Evolutionary conservation across 2,329 filamentous ascomycete species (phyloP).

Genomic region (Scolecobasidium constrictum): DNA sequence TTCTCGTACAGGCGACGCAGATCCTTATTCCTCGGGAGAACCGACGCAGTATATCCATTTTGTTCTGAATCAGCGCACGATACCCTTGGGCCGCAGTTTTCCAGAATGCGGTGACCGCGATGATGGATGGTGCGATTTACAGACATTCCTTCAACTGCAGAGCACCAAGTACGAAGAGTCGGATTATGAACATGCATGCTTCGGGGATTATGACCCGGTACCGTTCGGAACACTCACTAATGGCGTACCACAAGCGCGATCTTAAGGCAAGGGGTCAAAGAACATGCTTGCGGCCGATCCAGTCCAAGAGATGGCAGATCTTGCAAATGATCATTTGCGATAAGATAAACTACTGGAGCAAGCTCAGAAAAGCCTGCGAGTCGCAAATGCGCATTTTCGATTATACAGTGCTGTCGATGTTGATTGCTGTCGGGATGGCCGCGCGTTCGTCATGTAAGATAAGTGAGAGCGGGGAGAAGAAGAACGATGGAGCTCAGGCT

Average conservation of each 20-base stretch:
- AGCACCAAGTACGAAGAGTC: slow-evolving; percentile 47
- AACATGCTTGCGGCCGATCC: too few species aligned
- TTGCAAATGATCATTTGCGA: too few species aligned
- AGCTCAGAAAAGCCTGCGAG: too few species aligned
- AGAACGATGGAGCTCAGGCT: too few species aligned
- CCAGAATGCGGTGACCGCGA: slow-evolving; percentile 52
- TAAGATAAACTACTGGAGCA: too few species aligned
- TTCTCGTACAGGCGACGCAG: slow-evolving; percentile 23
- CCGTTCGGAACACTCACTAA: slow-evolving; percentile 40
- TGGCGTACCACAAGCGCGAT: slow-evolving; percentile 32
- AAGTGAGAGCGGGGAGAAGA: too few species aligned
- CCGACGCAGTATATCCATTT: slow-evolving; percentile 65
- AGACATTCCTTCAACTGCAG: slow-evolving; percentile 54
- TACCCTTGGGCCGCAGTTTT: slow-evolving; percentile 58
- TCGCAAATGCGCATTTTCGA: too few species aligned
- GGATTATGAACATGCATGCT: slow-evolving; percentile 55
- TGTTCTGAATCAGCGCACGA: slow-evolving; percentile 60
- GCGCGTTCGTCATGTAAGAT: too few species aligned
- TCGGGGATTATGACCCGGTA: slow-evolving; percentile 41
- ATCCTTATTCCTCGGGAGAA: slow-evolving; percentile 39
- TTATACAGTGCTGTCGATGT: too few species aligned
- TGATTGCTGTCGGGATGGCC: too few species aligned
- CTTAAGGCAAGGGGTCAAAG: too few species aligned
- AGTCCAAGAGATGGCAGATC: too few species aligned
- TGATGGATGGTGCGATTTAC: slow-evolving; percentile 69